These are phyloP conservation scores for Pichia exigua DNA, from an alignment of 805 yeast genomes.

Conservation along the genomic window DNA sequence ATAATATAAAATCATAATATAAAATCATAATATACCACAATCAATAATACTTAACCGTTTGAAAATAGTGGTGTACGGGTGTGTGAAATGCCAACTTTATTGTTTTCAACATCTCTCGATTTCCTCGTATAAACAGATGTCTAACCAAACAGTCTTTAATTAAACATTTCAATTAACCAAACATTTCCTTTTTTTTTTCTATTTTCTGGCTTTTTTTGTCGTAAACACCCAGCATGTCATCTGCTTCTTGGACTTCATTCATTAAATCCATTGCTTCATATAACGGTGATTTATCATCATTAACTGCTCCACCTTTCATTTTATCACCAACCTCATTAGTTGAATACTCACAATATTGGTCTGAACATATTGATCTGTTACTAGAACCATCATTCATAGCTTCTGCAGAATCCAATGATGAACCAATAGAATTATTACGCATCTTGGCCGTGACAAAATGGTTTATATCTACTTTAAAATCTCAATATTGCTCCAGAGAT, in stretches of 20 bases:
- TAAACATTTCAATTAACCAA: too few relatives aligned
- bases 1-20: too few relatives aligned
- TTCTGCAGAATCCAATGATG: slow-evolving; percentile 25
- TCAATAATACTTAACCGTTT: too few relatives aligned
- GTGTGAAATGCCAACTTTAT: too few relatives aligned
- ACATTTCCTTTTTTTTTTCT: too few relatives aligned
- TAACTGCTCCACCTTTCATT: slow-evolving; percentile 97
- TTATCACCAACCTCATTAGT: slow-evolving; percentile 80
- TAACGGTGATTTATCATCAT: slow-evolving; percentile 85
- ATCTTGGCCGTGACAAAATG: slow-evolving; percentile 79
- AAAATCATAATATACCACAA: too few relatives aligned
- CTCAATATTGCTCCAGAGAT: slow-evolving; percentile 89
- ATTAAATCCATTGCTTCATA: slow-evolving; percentile 85
- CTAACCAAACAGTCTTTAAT: too few relatives aligned
- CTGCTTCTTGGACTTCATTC: slow-evolving; percentile 82
- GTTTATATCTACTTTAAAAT: slow-evolving; percentile 85
- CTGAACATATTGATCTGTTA: slow-evolving; percentile 80
- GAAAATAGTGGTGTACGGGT: too few relatives aligned
- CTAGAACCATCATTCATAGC: slow-evolving; percentile 55
- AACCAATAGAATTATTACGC: slow-evolving; percentile 51
- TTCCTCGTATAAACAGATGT: too few relatives aligned
- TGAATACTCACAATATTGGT: slow-evolving; percentile 95
- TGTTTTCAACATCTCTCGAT: too few relatives aligned
- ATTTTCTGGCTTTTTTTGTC: too few relatives aligned
- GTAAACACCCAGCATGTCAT: slow-evolving; percentile 11